Conservation (phyloP, 257 asterid species). For the Solanum medicagineum region DNA sequence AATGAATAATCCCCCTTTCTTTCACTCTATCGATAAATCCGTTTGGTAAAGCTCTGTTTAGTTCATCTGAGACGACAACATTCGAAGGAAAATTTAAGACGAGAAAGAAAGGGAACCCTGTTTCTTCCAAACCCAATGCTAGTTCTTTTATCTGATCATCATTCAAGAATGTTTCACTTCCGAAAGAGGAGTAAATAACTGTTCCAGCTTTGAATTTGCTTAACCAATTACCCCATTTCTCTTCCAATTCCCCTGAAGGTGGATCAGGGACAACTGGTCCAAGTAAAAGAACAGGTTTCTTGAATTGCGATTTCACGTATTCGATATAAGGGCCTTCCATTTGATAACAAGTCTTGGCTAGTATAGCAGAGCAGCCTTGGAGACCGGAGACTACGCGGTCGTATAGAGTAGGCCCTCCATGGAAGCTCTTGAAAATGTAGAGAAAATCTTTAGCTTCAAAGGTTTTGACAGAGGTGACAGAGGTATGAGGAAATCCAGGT, state of each 20-base stretch:
- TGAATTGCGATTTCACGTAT: slow-evolving; percentile 28
- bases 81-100: slow-evolving; percentile 34
- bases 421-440: slow-evolving; percentile 31
- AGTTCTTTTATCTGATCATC: slow-evolving; percentile 26
- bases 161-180: slow-evolving; percentile 47
- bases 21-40: slow-evolving; percentile 30
- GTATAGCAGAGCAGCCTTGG: slow-evolving; percentile 25
- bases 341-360: slow-evolving; percentile 37
- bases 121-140: slow-evolving; percentile 34
- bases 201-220: slow-evolving; percentile 13
- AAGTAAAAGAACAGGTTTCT: slow-evolving; percentile 28
- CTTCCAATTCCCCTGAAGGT: slow-evolving; percentile 15
- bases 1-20: slow-evolving; percentile 21
- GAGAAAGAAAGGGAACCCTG: slow-evolving; percentile 27
- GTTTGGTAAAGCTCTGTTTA: slow-evolving; percentile 24
- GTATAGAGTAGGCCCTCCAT: slow-evolving; percentile 20
- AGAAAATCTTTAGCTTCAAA: slow-evolving; percentile 38
- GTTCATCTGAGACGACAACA: slow-evolving; percentile 4
- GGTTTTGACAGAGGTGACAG: slow-evolving; percentile 13
- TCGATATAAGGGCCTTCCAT: slow-evolving; percentile 40
- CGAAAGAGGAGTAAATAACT: slow-evolving; percentile 38
- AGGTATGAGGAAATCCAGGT: slow-evolving; percentile 34
- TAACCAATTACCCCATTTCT: slow-evolving; percentile 26
- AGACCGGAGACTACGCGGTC: slow-evolving; percentile 35
- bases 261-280: slow-evolving; percentile 40